Percentiles rank a stretch among this genome's conserved stretches.
These are phyloP conservation scores for Diaporthe nobilis DNA, from an alignment of 2,329 filamentous ascomycete genomes.

Conservation along the genomic window DNA sequence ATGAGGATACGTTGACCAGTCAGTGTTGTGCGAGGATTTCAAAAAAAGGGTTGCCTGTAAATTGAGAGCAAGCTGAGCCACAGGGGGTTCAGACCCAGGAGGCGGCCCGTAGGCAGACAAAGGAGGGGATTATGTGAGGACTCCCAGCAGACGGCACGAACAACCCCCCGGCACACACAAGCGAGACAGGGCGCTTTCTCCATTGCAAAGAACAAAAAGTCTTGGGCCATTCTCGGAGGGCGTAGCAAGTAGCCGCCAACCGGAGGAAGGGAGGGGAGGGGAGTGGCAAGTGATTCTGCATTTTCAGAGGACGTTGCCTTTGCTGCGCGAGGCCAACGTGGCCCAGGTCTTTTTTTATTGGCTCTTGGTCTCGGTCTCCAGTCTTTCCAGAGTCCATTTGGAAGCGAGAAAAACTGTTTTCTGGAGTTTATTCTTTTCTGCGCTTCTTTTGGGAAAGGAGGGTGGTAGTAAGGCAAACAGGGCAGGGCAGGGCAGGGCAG, in stretches of 20 bases:
- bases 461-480: neutral
- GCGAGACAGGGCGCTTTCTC: slow-evolving; percentile 8
- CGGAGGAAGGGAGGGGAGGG: neutral
- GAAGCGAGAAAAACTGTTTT: neutral
- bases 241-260: neutral
- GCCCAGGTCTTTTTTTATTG: neutral
- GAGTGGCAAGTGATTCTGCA: slow-evolving; percentile 16
- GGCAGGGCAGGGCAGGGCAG: slow-evolving; percentile 3
- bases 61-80: neutral
- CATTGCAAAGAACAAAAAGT: neutral
- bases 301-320: slow-evolving; percentile 29
- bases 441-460: slow-evolving; percentile 15
- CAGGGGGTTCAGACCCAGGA: neutral
- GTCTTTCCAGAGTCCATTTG: neutral
- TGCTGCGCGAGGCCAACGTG: slow-evolving; percentile 8
- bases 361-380: neutral
- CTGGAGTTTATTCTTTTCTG: neutral
- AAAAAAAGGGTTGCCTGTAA: neutral
- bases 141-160: neutral
- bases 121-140: neutral
- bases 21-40: neutral
- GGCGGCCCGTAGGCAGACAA: neutral
- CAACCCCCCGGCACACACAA: slow-evolving; percentile 5
- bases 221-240: neutral
- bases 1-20: neutral